Evolutionary conservation across 495 filamentous ascomycete species (phyloP).

Genomic region (Jackrogersella minutella): DNA sequence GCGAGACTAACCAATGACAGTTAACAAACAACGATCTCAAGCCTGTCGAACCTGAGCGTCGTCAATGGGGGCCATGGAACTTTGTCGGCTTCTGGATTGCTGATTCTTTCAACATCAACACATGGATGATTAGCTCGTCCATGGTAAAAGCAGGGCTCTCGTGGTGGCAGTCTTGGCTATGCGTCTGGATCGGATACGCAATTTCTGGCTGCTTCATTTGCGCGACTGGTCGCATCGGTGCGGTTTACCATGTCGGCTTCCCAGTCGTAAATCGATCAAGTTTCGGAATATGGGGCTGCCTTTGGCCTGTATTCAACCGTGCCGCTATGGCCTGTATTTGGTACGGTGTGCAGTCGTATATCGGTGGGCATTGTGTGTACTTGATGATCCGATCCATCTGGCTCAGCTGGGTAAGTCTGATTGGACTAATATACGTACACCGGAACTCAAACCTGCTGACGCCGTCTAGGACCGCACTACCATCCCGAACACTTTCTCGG

Average conservation of each 20-base stretch:
- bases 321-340: conserved; percentile 87
- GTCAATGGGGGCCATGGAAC: conserved; percentile 89
- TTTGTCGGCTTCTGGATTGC: conserved; percentile 94
- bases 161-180: conserved; percentile 97
- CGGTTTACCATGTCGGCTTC: conserved; percentile 90
- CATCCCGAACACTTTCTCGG: conserved; percentile 73
- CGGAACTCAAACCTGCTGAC: conserved; percentile 16
- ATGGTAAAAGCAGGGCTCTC: conserved; percentile 77
- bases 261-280: conserved; percentile 77
- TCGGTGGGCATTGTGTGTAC: conserved; percentile 82
- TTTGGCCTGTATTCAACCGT: conserved; percentile 93
- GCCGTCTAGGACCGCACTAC: conserved; percentile 52
- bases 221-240: conserved; percentile 83
- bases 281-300: conserved; percentile 86
- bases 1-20: conserved; percentile 46
- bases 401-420: conserved; percentile 58
- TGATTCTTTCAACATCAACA: conserved; percentile 97
- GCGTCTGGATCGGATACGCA: conserved; percentile 84
- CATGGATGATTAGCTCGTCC: conserved; percentile 95
- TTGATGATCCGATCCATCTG: conserved; percentile 87
- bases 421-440: neutral
- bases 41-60: conserved; percentile 84
- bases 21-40: conserved; percentile 89
- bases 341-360: conserved; percentile 89
- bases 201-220: conserved; percentile 79